Base-by-base conservation (phyloP, 441 rosid species). In the Populus hybrid region DNA sequence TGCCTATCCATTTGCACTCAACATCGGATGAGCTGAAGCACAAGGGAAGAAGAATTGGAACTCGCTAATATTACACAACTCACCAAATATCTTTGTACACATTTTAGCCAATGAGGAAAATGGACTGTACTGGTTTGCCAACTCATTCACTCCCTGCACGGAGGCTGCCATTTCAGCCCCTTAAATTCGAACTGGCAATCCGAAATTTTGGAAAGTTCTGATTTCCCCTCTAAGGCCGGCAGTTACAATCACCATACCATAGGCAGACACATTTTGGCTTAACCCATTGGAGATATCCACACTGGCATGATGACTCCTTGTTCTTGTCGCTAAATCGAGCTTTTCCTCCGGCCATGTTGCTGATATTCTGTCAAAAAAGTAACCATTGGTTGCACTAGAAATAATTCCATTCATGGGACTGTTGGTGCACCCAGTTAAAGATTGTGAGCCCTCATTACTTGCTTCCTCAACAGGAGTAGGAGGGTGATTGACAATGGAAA, bases 281-380 rank as follows among this genome's bases (percentile, higher is more conserved):
- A 83, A 61, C 66, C 88, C 90, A 40, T 68, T 82, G 61, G 88
- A 77, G 73, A 88, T 70, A 80, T 96, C 99, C 34, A 88, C 50
- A 67, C 95, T 91, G 26, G 81, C 82, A 10, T 83, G 83, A 67
- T 92, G 91, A 80, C 93, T 95, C 74, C 88, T 73, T 65, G 79
- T 87, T 85, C 84, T 88, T 12, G 89, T 85, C 14, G 92, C 85
- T 76, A 79, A 16, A 28, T 76, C 67, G 63, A 93, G 94, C 72
- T 89, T 96, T 73, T 96, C 99, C 83, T 94, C 99, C 0, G 97
- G 98, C 99, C 98, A 93, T 10, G 98, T 93, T 12, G 97, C 91
- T 8, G 96, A 90, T 72, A 92, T 92, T 81, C 98, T 91, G 80
- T 96, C 98, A 50, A 89, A 94, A 87, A 92, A 94, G 83, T 93